Conservation (phyloP, 139 green algal species). For the Chlamydomonas asymmetrica region DNA sequence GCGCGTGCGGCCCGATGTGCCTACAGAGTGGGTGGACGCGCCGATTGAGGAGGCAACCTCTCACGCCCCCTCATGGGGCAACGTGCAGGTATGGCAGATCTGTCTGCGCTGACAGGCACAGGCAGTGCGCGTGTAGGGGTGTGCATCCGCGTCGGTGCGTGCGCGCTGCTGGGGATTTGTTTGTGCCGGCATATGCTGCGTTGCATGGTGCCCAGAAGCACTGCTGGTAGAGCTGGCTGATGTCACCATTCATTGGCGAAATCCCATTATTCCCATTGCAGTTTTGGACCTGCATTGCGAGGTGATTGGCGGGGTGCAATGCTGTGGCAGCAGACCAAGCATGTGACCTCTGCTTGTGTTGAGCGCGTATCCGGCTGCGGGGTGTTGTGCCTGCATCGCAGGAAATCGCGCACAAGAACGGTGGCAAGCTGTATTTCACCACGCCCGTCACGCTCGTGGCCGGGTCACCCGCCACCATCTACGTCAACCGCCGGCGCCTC, state of each 20-base stretch:
- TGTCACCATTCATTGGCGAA: too few species aligned
- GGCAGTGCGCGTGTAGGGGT: background rate
- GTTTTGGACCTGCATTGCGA: too few species aligned
- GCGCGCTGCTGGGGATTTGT: background rate
- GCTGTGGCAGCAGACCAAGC: too few species aligned
- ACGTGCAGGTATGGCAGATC: conserved; percentile 1
- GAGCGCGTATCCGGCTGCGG: background rate
- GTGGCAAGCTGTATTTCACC: conserved; percentile 34
- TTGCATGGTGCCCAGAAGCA: too few species aligned
- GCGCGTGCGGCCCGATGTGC: conserved; percentile 17
- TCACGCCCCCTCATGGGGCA: conserved; percentile 7
- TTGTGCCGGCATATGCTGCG: background rate
- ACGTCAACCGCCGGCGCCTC: conserved; percentile 31
- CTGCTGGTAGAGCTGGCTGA: too few species aligned
- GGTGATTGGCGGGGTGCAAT: too few species aligned
- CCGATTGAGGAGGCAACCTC: background rate
- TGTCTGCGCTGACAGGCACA: background rate
- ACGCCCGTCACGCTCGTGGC: conserved; percentile 31
- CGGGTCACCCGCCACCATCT: conserved; percentile 26
- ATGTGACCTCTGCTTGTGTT: background rate
- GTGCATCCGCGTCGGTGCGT: background rate
- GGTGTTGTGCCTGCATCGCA: background rate
- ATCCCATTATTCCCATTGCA: too few species aligned
- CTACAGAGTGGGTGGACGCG: background rate
- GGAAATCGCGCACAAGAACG: conserved; percentile 10